Evolutionary conservation across 441 rosid genomes (phyloP).

Genomic region (Populus hybrid): DNA sequence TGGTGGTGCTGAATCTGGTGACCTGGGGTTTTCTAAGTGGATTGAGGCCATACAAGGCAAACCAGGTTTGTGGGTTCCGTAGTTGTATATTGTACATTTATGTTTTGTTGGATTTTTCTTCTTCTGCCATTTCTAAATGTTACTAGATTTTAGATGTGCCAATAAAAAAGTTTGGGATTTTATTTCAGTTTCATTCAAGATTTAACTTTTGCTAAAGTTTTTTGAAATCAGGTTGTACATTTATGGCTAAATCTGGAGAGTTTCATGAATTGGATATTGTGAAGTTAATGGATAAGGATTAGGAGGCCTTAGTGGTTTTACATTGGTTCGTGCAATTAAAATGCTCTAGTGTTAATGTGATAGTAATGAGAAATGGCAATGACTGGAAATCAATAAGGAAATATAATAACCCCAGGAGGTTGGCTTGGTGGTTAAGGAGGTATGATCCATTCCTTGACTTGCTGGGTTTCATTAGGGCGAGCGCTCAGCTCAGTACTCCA

Average conservation of each 20-base stretch:
- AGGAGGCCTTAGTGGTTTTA: background rate
- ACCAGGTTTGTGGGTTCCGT: constrained; percentile 44
- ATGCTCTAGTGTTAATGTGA: background rate
- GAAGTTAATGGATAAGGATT: background rate
- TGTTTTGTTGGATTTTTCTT: background rate
- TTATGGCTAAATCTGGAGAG: background rate
- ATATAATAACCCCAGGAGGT: background rate
- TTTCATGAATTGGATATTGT: background rate
- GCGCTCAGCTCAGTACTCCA: background rate
- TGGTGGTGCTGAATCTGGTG: constrained; percentile 46
- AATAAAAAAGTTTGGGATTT: background rate
- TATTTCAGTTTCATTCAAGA: background rate
- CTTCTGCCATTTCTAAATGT: background rate
- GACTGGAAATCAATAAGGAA: background rate
- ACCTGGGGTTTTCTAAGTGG: constrained; percentile 87
- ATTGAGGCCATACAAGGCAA: constrained; percentile 48
- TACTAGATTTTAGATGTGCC: background rate
- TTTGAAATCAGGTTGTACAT: background rate
- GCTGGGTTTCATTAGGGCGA: background rate
- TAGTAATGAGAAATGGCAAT: background rate
- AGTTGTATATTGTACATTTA: background rate
- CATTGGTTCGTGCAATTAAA: background rate
- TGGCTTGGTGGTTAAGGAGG: background rate
- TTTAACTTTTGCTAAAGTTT: background rate
- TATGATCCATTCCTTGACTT: background rate